Evolutionary conservation across 164 flowering plant species (phyloP), one percentile per base, ranked within the genome.

Genomic region (Brasenia schreberi): DNA sequence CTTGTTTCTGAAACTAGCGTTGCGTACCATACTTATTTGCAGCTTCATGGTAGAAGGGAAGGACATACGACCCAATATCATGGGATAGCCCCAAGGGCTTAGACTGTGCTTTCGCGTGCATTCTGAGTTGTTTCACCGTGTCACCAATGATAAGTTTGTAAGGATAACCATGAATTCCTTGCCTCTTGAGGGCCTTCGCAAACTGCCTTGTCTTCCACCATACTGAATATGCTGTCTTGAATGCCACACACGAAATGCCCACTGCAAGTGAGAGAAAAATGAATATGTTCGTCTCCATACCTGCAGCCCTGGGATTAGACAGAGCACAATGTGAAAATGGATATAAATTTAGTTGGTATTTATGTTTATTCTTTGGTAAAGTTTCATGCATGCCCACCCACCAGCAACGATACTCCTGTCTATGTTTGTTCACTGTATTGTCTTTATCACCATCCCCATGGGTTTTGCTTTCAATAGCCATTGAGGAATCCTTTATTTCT

Each of bases 31-130:
- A 63, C 5, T 58, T 19, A 58, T 68, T 49, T 14, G 65, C 61
- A 7, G 66, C 61, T 17, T 63, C 58, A 19, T 49, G 49, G 9
- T 42, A 5, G 45, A 65, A 69, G 18, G 75, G 75, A 14, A 65
- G 39, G 27, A 73, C 69, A 14, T 63, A 66, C 53, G 72, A 72
- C 18, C 65, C 63, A 9, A 71, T 71, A 19, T 17, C 19, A 49
- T 73, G 75, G 16, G 75, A 73, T 9, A 65, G 72, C 0, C 56
- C 33, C 63, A 73, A 61, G 63, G 71, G 71, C 58, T 62, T 73
- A 5, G 63, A 42, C 5, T 18, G 14, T 49, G 75, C 68, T 73
- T 73, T 56, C 39, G 62, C 23, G 11, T 12, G 0, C 19, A 53
- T 0, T 5, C n/a, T 42, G 19, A 27, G 5, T 19, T 23, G 18